phyloP scores from a whole-genome alignment of 2,329 filamentous ascomycete species.

The Trichoderma koningiopsis region DNA sequence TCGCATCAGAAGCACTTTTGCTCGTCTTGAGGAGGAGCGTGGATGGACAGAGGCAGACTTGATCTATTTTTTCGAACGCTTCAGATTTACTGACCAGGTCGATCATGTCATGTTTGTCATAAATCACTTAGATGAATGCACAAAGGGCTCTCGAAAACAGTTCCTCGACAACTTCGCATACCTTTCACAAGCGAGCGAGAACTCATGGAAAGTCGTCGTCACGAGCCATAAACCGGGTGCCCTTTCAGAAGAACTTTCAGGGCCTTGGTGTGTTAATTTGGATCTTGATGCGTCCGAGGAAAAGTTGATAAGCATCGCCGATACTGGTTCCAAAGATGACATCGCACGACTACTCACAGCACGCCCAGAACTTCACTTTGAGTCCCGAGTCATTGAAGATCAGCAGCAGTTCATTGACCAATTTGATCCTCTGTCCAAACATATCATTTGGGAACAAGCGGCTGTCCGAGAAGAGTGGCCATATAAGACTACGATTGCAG shows the following conservation, averaged over 20 bases:
- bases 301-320: neutral
- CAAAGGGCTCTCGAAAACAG: constrained; percentile 26
- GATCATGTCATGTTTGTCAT: constrained; percentile 27
- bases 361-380: constrained; percentile 25
- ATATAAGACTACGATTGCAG: constrained; percentile 3
- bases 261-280: constrained; percentile 19
- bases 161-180: constrained; percentile 26
- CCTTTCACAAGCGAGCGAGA: constrained; percentile 22
- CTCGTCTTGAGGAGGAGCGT: constrained; percentile 18
- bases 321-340: neutral
- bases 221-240: constrained; percentile 25
- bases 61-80: constrained; percentile 25
- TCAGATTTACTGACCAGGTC: constrained; percentile 22
- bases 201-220: constrained; percentile 25
- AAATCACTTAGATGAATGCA: constrained; percentile 27
- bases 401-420: constrained; percentile 30
- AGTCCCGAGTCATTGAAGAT: constrained; percentile 15
- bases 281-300: constrained; percentile 11
- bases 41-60: constrained; percentile 28
- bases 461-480: constrained; percentile 18
- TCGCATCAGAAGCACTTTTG: constrained; percentile 18
- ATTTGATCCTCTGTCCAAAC: constrained; percentile 19
- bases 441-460: constrained; percentile 25
- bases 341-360: constrained; percentile 20
- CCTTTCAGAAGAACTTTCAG: constrained; percentile 19